Percentiles rank a stretch among this genome's conserved stretches.
phyloP scores from a whole-genome alignment of 805 yeast species.

The Nakazawaea siamensis region DNA sequence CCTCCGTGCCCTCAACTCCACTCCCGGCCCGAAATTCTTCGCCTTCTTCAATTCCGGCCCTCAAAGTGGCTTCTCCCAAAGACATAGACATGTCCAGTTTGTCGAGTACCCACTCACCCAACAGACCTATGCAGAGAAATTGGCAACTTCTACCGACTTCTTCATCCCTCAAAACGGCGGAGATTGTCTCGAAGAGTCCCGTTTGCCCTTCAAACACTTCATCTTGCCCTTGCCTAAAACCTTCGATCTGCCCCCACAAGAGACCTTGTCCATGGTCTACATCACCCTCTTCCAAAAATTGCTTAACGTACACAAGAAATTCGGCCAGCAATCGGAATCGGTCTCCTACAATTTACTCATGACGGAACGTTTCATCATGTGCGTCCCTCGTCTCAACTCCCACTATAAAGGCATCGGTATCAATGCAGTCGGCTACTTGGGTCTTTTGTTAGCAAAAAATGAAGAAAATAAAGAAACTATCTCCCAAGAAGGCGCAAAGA shows the following conservation, averaged over 20 bases:
- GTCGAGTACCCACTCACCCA: conserved; percentile 52
- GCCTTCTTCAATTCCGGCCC: conserved; percentile 89
- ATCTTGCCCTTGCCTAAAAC: conserved; percentile 51
- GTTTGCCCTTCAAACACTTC: conserved; percentile 74
- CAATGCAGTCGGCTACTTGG: conserved; percentile 76
- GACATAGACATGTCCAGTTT: conserved; percentile 89
- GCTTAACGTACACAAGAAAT: conserved; percentile 48
- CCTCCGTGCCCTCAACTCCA: conserved; percentile 37
- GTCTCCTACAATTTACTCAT: conserved; percentile 75
- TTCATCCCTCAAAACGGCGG: conserved; percentile 42
- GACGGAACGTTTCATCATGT: conserved; percentile 76
- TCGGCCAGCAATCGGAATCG: conserved; percentile 21
- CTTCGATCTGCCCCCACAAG: conserved; percentile 38
- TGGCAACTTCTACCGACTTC: conserved; percentile 35
- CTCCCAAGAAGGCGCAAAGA: conserved; percentile 35
- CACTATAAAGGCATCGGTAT: conserved; percentile 45
- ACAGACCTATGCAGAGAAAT: conserved; percentile 45
- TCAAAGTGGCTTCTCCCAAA: conserved; percentile 88
- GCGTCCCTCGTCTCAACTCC: conserved; percentile 71
- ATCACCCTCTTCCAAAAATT: conserved; percentile 65
- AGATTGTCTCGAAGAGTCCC: conserved; percentile 58
- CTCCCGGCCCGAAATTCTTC: conserved; percentile 31
- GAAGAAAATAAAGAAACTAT: conserved; percentile 43
- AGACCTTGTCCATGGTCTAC: conserved; percentile 58
- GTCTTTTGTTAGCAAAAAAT: conserved; percentile 70